phyloP scores from a whole-genome alignment of 495 filamentous ascomycete species.

The Diplogelasinospora grovesii region DNA sequence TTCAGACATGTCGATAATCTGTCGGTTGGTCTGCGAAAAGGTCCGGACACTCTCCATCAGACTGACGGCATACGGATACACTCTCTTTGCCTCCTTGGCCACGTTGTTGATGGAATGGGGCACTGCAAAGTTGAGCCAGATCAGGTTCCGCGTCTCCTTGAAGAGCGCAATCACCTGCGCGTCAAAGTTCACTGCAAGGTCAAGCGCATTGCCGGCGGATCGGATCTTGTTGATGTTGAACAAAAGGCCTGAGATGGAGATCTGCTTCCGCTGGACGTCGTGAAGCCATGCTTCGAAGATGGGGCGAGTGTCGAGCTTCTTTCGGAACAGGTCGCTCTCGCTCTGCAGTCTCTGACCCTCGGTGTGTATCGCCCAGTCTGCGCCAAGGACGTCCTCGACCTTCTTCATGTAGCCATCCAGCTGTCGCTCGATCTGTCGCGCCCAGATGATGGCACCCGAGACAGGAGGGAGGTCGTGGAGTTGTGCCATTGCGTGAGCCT shows the following conservation, averaged over 20 bases:
- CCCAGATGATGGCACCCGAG: slow-evolving; percentile 95
- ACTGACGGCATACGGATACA: slow-evolving; percentile 95
- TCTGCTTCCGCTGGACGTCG: slow-evolving; percentile 77
- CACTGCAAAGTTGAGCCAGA: slow-evolving; percentile 87
- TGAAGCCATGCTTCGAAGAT: slow-evolving; percentile 94
- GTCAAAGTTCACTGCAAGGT: slow-evolving; percentile 93
- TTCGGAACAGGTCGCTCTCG: slow-evolving; percentile 84
- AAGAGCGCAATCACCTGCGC: slow-evolving; percentile 93
- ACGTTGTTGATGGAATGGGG: slow-evolving; percentile 91
- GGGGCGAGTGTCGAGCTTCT: slow-evolving; percentile 87
- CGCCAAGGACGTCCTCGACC: slow-evolving; percentile 89
- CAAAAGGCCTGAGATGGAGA: slow-evolving; percentile 83
- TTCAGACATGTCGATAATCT: slow-evolving; percentile 74
- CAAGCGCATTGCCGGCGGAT: slow-evolving; percentile 74
- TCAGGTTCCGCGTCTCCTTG: slow-evolving; percentile 95
- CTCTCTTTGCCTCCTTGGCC: slow-evolving; percentile 92
- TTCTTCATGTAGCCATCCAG: slow-evolving; percentile 95
- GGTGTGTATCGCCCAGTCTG: slow-evolving; percentile 86
- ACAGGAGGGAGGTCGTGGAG: slow-evolving; percentile 91
- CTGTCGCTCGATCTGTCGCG: slow-evolving; percentile 91
- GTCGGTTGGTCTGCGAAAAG: slow-evolving; percentile 74
- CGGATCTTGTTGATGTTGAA: slow-evolving; percentile 86
- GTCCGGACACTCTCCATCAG: slow-evolving; percentile 96
- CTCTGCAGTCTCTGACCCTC: slow-evolving; percentile 90
- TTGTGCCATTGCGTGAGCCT: slow-evolving; percentile 96